These are phyloP conservation scores for Penstemon davidsonii DNA, from an alignment of 257 asterid genomes.

Conservation along the genomic window DNA sequence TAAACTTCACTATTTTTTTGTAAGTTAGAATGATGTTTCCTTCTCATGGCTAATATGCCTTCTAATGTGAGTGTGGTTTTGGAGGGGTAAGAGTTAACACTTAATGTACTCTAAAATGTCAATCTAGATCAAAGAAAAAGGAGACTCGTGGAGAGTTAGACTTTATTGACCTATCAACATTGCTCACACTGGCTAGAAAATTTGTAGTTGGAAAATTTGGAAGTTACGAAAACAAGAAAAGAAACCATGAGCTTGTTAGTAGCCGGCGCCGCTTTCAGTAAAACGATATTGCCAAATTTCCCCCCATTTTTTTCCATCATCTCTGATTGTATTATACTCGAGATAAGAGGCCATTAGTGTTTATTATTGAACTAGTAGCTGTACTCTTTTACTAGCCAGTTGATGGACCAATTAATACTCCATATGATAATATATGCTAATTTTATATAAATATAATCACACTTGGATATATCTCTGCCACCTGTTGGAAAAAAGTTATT, in stretches of 20 bases:
- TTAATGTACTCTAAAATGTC: slow-evolving; percentile 2
- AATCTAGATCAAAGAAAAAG: slow-evolving; percentile 9
- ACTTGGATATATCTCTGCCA: too few species aligned
- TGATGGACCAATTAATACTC: background rate
- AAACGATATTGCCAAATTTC: background rate
- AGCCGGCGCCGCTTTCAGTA: too few species aligned
- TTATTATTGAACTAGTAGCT: background rate
- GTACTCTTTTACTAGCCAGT: background rate
- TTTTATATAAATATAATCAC: background rate
- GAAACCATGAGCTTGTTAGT: background rate
- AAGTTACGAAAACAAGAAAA: background rate
- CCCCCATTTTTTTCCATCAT: background rate
- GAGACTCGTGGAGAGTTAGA: slow-evolving; percentile 11
- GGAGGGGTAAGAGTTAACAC: slow-evolving; percentile 6
- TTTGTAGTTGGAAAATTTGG: background rate
- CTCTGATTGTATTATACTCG: too few species aligned
- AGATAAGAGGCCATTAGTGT: background rate
- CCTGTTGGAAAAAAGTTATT: background rate
- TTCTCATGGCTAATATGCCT: slow-evolving; percentile 5
- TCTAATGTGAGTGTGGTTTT: slow-evolving; percentile 18
- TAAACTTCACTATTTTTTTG: background rate
- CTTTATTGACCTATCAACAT: slow-evolving; percentile 9
- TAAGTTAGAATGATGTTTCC: slow-evolving; percentile 15
- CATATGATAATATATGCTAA: background rate
- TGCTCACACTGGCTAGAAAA: slow-evolving; percentile 9